Conservation (phyloP, 345 rosid genomes). For the Crucihimalaya himalaica region DNA sequence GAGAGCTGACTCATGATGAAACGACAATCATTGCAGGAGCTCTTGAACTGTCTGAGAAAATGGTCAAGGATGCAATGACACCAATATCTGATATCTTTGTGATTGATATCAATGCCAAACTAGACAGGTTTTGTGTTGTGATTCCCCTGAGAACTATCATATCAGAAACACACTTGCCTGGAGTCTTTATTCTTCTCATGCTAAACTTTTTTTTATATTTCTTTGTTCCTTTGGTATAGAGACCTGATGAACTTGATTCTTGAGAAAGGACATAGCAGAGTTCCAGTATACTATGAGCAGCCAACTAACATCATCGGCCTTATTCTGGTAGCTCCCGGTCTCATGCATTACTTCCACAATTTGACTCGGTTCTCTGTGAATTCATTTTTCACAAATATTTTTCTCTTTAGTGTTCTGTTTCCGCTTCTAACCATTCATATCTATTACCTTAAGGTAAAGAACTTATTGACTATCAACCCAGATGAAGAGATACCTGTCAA, state of each 20-base stretch:
- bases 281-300: constrained; percentile 94
- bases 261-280: constrained; percentile 98
- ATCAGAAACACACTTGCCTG: neutral
- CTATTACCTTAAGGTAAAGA: constrained; percentile 58
- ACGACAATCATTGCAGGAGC: constrained; percentile 99
- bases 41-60: constrained; percentile 86
- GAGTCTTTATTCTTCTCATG: constrained; percentile 17
- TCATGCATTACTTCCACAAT: constrained; percentile 7
- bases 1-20: constrained; percentile 95
- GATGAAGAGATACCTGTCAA: constrained; percentile 82
- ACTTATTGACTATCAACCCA: constrained; percentile 79
- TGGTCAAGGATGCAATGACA: constrained; percentile 91
- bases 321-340: constrained; percentile 58
- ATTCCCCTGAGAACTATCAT: constrained; percentile 12
- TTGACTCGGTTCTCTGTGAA: neutral
- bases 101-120: constrained; percentile 78
- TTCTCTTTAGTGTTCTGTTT: neutral
- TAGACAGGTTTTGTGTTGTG: constrained; percentile 60
- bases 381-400: neutral
- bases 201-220: neutral
- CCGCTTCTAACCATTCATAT: neutral
- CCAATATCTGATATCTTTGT: constrained; percentile 79
- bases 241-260: constrained; percentile 74
- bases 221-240: constrained; percentile 45
- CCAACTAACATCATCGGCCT: constrained; percentile 89